Base-by-base conservation (phyloP, 2,329 filamentous ascomycete species). In the Talaromyces verruculosus region DNA sequence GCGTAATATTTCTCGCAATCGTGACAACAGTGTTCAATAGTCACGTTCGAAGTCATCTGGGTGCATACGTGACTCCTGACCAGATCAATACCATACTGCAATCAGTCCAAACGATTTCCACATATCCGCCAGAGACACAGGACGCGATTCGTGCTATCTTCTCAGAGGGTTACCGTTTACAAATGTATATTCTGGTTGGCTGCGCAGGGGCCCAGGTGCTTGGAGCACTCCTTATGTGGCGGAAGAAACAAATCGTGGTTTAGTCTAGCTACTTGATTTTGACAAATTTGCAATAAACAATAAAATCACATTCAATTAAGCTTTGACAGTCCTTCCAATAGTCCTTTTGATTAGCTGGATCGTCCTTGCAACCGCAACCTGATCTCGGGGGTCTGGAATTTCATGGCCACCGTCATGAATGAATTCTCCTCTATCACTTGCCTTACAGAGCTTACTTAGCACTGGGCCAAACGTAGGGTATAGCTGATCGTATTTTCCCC, bases 1-100 rank as follows among this genome's bases (percentile, higher is more conserved):
- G 67, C 30, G 51, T 39, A 15, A 68, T 69, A 15, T 53, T 65
- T 30, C 61, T 69, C 17, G 67, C 65, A 7, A 67, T 68, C 39
- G 53, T 58, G 17, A 67, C 68, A 3, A 63, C 67, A 3, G 60
- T 58, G 2, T 30, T n/a, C 7, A 30, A 64, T 28, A 28, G 62
- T n/a, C 41, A 41, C 39, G 15, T 64, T 15, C 49, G 62, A 37
- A 43, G 35, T 11, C 37, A 58, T 33, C 45, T 64, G 22, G 22
- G 3, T 15, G n/a, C 22, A 33, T 64, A 57, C 57, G 28, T 35
- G 13, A 25, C 15, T 3, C 17, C 30, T 1, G 37, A 30, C 13
- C n/a, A 28, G 45, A 37, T 64, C 15, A 39, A 47, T 25, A 39
- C 51, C 17, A 17, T 64, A 7, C 30, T 64, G 17, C 13, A 37